phyloP scores from a whole-genome alignment of 2,329 filamentous ascomycete genomes.

The Scortechinia acanthostroma region DNA sequence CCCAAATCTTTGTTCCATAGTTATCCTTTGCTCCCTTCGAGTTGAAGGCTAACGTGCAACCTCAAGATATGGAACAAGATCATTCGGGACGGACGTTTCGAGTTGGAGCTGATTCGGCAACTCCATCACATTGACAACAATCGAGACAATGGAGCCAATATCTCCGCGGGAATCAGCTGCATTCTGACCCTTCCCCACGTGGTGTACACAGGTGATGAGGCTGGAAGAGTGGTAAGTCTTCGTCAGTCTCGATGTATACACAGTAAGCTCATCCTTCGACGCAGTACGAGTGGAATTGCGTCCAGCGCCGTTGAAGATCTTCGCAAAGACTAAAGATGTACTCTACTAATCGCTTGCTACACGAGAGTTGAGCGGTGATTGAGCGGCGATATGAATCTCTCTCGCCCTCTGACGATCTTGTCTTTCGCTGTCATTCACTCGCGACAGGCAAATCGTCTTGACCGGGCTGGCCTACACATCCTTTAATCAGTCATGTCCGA shows the following conservation, averaged over 20 bases:
- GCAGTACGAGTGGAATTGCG: background rate
- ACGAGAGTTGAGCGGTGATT: too few relatives aligned
- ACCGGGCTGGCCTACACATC: too few relatives aligned
- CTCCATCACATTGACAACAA: constrained; percentile 73
- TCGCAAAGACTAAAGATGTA: too few relatives aligned
- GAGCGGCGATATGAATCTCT: too few relatives aligned
- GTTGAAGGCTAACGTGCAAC: too few relatives aligned
- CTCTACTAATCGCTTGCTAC: too few relatives aligned
- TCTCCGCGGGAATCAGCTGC: constrained; percentile 71
- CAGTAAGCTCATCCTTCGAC: background rate
- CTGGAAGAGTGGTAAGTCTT: constrained; percentile 74
- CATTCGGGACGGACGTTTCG: constrained; percentile 52
- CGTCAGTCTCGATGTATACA: constrained; percentile 2
- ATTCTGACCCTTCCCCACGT: constrained; percentile 75
- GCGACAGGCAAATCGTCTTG: too few relatives aligned
- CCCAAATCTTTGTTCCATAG: constrained; percentile 36
- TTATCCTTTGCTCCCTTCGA: too few relatives aligned
- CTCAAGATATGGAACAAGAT: background rate
- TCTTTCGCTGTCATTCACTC: too few relatives aligned
- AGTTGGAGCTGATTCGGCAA: constrained; percentile 70
- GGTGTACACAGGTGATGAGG: constrained; percentile 90
- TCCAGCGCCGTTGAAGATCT: background rate
- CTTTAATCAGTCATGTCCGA: too few relatives aligned
- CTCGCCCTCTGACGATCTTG: too few relatives aligned
- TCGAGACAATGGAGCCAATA: constrained; percentile 48